Conservation (phyloP, 257 asterid species). For the Ilex asprella region DNA sequence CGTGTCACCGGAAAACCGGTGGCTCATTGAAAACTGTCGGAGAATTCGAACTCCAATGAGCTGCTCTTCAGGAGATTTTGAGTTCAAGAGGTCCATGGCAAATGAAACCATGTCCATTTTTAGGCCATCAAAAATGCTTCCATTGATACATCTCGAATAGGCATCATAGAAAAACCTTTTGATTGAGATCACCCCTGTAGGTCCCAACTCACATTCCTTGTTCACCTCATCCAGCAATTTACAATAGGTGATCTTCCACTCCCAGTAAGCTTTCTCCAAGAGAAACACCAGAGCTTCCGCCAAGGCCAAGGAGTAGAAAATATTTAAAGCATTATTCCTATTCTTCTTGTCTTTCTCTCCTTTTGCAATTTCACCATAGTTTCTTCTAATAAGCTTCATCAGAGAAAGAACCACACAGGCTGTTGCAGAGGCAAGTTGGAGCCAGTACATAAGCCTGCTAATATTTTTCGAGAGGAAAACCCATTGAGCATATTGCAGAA, state of each 20-base stretch:
- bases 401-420: constrained; percentile 70
- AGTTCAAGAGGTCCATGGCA: constrained; percentile 70
- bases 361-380: constrained; percentile 52
- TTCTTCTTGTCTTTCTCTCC: constrained; percentile 64
- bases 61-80: constrained; percentile 82
- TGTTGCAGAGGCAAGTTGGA: constrained; percentile 68
- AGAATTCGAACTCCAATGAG: constrained; percentile 70
- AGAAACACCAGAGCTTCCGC: constrained; percentile 83
- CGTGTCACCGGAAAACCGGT: constrained; percentile 55
- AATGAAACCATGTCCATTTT: constrained; percentile 91
- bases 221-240: constrained; percentile 52
- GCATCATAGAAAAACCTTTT: constrained; percentile 85
- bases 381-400: constrained; percentile 47
- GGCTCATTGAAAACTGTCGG: constrained; percentile 38
- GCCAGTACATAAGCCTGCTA: constrained; percentile 70
- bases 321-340: constrained; percentile 53
- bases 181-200: constrained; percentile 56
- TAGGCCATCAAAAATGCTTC: constrained; percentile 87
- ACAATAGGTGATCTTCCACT: constrained; percentile 60
- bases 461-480: constrained; percentile 61
- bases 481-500: constrained; percentile 67
- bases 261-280: constrained; percentile 89
- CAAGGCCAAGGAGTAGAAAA: constrained; percentile 75
- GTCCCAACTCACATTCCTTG: constrained; percentile 66
- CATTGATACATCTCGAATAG: constrained; percentile 64